Evolutionary conservation across 352 stramenopile species (phyloP).

Genomic region (Phytophthora crassamura): DNA sequence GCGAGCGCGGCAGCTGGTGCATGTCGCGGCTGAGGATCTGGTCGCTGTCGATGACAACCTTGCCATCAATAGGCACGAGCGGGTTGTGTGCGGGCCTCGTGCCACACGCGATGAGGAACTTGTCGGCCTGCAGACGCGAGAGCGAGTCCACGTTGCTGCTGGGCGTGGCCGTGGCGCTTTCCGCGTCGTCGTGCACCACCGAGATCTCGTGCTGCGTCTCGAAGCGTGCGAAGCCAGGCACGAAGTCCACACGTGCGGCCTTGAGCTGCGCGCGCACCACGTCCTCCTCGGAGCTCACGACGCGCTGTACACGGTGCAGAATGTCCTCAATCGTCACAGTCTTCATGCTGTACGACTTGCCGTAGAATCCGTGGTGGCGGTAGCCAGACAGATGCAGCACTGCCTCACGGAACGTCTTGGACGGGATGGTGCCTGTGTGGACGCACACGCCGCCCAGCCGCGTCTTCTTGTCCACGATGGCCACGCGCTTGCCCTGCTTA

Average conservation of each 20-base stretch:
- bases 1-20: constrained; percentile 68
- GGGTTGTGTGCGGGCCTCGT: constrained; percentile 82
- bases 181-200: constrained; percentile 47
- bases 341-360: constrained; percentile 87
- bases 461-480: constrained; percentile 76
- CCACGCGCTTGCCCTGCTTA: constrained; percentile 82
- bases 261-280: constrained; percentile 87
- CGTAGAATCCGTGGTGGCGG: constrained; percentile 89
- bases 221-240: constrained; percentile 78
- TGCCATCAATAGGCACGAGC: constrained; percentile 85
- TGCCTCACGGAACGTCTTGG: constrained; percentile 92
- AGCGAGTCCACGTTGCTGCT: constrained; percentile 40
- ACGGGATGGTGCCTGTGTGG: constrained; percentile 88
- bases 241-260: constrained; percentile 71
- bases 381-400: constrained; percentile 92
- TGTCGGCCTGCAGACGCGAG: constrained; percentile 65
- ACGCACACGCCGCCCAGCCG: constrained; percentile 80
- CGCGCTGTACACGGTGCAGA: constrained; percentile 78
- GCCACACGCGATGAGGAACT: constrained; percentile 88
- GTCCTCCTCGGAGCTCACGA: constrained; percentile 80
- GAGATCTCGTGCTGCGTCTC: constrained; percentile 81
- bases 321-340: constrained; percentile 88
- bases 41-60: constrained; percentile 84
- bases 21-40: constrained; percentile 81
- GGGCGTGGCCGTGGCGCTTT: constrained; percentile 13